Base-by-base conservation (phyloP, 2,329 filamentous ascomycete genomes). In the Penicillium capsulatum region DNA sequence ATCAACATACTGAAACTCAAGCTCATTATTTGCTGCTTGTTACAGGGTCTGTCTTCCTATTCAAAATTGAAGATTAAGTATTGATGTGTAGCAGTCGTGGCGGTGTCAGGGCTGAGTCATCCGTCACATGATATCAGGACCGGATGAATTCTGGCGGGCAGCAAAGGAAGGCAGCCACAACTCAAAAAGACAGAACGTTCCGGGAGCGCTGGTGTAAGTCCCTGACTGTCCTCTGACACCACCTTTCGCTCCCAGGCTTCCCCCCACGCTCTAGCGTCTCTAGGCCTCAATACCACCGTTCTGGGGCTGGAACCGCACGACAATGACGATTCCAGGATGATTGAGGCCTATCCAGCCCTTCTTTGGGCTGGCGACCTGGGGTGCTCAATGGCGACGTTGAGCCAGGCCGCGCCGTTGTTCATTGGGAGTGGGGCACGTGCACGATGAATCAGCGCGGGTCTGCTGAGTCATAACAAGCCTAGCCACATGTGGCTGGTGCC, bases 111-210 rank as follows among this genome's bases (percentile, higher is more conserved):
- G 47, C 38, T 55, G 48, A 55, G 39, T 55, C 48, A 55, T 28
- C 51, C 26, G 14, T 53, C 52, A 55, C 52, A 55, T 55, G 52
- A 55, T 55, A 55, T 55, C 52, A 55, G 52, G 48, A 50, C 48
- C 33, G 39, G 43, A 42, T 46, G 28, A 50, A 47, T 51, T 51
- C 49, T 46, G 48, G 47, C 26, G 49, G 51, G 40, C 49, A 54
- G 47, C 46, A 48, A 53, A 44, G 47, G 38, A 45, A 44, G 42
- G 42, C 42, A 45, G 47, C 45, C 49, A 50, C 44, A 47, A 44
- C 38, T 40, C 36, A 50, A 52, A 42, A 52, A 45, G 41, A 45
- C 34, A 45, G 42, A 48, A 40, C 43, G 31, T 47, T 31, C 32
- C 40, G 36, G 42, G 37, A 40, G 40, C 38, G 43, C 34, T 52